phyloP scores from a whole-genome alignment of 306 rosid species.

The Benincasa hispida region DNA sequence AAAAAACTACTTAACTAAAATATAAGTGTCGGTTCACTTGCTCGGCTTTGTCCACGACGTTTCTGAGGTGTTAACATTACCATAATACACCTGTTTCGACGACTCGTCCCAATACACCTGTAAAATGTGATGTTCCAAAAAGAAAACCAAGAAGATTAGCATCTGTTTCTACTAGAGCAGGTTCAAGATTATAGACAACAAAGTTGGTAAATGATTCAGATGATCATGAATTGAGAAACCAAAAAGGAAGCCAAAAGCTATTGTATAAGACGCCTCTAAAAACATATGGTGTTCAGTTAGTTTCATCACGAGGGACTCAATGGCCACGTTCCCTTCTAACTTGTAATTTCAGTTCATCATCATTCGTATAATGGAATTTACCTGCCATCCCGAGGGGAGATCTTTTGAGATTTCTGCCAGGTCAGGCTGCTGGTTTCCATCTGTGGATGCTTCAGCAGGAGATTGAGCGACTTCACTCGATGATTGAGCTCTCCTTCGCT shows the following conservation, averaged over 20 bases:
- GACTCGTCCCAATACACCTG: slow-evolving; percentile 87
- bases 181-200: background rate
- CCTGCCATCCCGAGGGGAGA: slow-evolving; percentile 90
- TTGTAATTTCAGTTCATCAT: background rate
- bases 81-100: slow-evolving; percentile 73
- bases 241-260: background rate
- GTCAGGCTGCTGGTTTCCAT: slow-evolving; percentile 43
- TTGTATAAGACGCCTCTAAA: background rate
- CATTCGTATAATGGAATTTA: slow-evolving; percentile 5
- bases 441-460: slow-evolving; percentile 20
- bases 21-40: slow-evolving; percentile 14
- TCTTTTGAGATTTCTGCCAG: slow-evolving; percentile 39
- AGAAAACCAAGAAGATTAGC: background rate
- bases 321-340: background rate
- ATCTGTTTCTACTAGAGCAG: background rate
- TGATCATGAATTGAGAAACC: background rate
- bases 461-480: slow-evolving; percentile 28
- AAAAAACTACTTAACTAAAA: background rate
- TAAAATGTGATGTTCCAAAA: background rate
- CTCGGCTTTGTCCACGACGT: slow-evolving; percentile 66
- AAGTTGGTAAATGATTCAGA: background rate
- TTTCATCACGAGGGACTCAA: background rate
- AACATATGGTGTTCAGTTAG: background rate
- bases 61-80: slow-evolving; percentile 54
- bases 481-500: slow-evolving; percentile 63